Conservation (phyloP, 2,329 filamentous ascomycete genomes). For the Coleophoma cylindrospora region DNA sequence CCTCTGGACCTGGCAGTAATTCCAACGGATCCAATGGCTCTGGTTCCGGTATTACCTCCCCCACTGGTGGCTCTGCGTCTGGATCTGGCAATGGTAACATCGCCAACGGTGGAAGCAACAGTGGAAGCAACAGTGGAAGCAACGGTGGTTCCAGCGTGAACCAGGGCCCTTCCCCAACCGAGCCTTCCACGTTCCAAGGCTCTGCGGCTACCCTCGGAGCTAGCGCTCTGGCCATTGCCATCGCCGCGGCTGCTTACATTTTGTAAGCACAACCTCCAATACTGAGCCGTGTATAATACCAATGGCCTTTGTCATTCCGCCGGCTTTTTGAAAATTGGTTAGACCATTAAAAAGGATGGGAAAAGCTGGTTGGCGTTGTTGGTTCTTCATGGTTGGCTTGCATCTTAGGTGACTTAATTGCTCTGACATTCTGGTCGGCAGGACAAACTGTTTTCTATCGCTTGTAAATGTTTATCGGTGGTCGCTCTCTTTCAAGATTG, state of each 20-base stretch:
- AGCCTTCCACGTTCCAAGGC: neutral
- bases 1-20: too few species aligned
- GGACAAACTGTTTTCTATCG: too few species aligned
- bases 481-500: too few species aligned
- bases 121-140: neutral
- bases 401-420: too few species aligned
- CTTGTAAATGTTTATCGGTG: too few species aligned
- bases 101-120: neutral
- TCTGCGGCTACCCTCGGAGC: neutral
- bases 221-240: neutral
- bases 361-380: too few species aligned
- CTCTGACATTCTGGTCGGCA: too few species aligned
- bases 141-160: neutral
- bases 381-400: too few species aligned
- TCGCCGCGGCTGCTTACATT: neutral
- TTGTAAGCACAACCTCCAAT: neutral
- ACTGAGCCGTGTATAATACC: too few species aligned
- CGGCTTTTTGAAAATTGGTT: too few species aligned
- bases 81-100: neutral
- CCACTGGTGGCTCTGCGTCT: neutral
- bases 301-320: too few species aligned
- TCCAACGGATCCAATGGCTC: neutral
- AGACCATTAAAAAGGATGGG: too few species aligned
- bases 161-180: neutral
- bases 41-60: neutral